Base-by-base conservation (phyloP, 768 basidiomycete species). In the Polyporus arcularius region DNA sequence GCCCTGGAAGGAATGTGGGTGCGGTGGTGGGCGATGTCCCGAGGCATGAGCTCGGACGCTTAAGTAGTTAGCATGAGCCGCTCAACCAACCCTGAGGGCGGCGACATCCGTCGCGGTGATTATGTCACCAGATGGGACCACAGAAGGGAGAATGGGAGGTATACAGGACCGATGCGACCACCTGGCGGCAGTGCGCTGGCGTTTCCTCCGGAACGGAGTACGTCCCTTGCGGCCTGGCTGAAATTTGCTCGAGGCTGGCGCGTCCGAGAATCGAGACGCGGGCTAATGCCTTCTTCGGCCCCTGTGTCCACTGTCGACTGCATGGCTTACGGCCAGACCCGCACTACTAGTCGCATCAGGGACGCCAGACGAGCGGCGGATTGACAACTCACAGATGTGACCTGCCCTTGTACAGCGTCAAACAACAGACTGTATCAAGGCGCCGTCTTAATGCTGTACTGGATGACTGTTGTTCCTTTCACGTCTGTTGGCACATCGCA, bases 1-100 rank as follows among this genome's bases (percentile, higher is more conserved):
- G 39, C 57, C 57, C 42, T n/a, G 42, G 18, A 39, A 18, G 32
- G 21, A 38, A 40, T 52, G 54, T 56, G 53, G 62, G 58, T 59
- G 62, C 58, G 40, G 49, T 50, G 51, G 57, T 51, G 57, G 18
- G 30, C 28, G 12, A 32, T 4, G 6, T 11, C 28, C 12, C 35
- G 35, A 35, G 7, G 7, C 35, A 35, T 35, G 5, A 39, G 49
- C 35, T 31, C 14, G 7, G n/a, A 38, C 26, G 14, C 46, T 59
- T 63, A 63, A 55, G 62, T 63, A 63, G 54, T 9, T 15, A 1
- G 8, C 11, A 21, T 11, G 48, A 30, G 62, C 62, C 62, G 57
- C 57, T 50, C 58, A 53, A 42, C 35, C 42, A 39, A 42, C 55
- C 38, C 16, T 42, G 38, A n/a, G 31, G 10, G 10, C 26, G 26